Evolutionary conservation across 129 eudicot genomes (phyloP).

Genomic region (Apium graveolens): DNA sequence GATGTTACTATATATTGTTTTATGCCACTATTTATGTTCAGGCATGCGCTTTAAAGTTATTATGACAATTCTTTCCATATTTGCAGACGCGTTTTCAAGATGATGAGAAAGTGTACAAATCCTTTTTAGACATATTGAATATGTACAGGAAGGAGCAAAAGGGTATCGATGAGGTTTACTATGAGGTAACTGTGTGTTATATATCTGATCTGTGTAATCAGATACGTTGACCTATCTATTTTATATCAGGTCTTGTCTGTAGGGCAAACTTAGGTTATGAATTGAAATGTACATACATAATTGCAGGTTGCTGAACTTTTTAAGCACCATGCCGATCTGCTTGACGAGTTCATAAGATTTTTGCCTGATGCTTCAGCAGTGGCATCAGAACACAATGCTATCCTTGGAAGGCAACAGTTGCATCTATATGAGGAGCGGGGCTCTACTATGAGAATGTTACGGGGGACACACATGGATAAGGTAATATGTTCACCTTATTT

Average conservation of each 20-base stretch:
- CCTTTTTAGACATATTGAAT: slow-evolving; percentile 49
- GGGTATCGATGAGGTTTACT: slow-evolving; percentile 16
- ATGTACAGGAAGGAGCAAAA: slow-evolving; percentile 13
- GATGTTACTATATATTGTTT: background rate
- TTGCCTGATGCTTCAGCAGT: slow-evolving; percentile 77
- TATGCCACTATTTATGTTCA: background rate
- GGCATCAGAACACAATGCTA: slow-evolving; percentile 51
- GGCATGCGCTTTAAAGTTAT: background rate
- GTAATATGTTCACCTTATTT: slow-evolving; percentile 18
- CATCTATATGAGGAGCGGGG: slow-evolving; percentile 60
- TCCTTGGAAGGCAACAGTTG: slow-evolving; percentile 45
- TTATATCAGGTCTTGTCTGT: background rate
- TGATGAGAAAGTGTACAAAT: slow-evolving; percentile 25
- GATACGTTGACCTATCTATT: background rate
- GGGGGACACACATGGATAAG: slow-evolving; percentile 54
- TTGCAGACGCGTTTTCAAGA: slow-evolving; percentile 58
- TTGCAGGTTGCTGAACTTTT: slow-evolving; percentile 81
- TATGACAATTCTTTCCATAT: background rate
- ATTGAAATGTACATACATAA: background rate
- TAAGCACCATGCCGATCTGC: slow-evolving; percentile 75
- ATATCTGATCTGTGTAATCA: background rate
- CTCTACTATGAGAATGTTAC: slow-evolving; percentile 32
- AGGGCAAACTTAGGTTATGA: background rate
- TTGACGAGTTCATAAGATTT: slow-evolving; percentile 84
- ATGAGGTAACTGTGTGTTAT: slow-evolving; percentile 40